Percentiles rank a stretch among this genome's conserved stretches.
Evolutionary conservation across 345 rosid genomes (phyloP).

Genomic region (Acer yangbiense): DNA sequence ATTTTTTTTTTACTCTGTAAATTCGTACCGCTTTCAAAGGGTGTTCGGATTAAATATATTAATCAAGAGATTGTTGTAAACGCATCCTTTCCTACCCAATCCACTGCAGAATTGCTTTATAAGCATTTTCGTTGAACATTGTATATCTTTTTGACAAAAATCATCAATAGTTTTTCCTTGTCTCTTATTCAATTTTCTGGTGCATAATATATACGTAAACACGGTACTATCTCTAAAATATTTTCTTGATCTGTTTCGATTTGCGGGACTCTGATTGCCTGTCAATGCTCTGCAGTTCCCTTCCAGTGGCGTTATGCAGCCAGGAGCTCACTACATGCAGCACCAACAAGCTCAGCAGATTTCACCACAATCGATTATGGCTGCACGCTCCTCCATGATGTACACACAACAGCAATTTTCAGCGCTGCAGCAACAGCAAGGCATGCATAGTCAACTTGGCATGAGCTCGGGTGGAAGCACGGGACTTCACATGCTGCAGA

Average conservation of each 20-base stretch:
- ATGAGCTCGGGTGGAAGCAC: slow-evolving; percentile 71
- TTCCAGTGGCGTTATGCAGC: slow-evolving; percentile 70
- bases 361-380: slow-evolving; percentile 89
- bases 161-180: background rate
- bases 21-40: background rate
- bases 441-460: slow-evolving; percentile 86
- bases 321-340: slow-evolving; percentile 86
- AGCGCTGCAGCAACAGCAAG: slow-evolving; percentile 82
- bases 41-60: background rate
- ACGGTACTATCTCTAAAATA: background rate
- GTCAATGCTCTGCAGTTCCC: slow-evolving; percentile 52
- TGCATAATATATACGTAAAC: background rate
- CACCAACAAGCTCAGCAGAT: slow-evolving; percentile 90
- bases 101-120: background rate
- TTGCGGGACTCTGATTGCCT: slow-evolving; percentile 9
- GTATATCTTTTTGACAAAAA: background rate
- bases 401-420: slow-evolving; percentile 81
- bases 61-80: background rate
- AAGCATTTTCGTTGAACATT: background rate
- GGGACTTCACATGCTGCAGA: slow-evolving; percentile 66
- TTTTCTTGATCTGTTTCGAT: slow-evolving; percentile 1
- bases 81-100: no score
- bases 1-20: background rate
- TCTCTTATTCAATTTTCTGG: slow-evolving; percentile 3
- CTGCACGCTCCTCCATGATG: slow-evolving; percentile 87